Evolutionary conservation across 495 filamentous ascomycete species (phyloP), one percentile per base, ranked within the genome.

Genomic region (Chlorociboria aeruginascens): DNA sequence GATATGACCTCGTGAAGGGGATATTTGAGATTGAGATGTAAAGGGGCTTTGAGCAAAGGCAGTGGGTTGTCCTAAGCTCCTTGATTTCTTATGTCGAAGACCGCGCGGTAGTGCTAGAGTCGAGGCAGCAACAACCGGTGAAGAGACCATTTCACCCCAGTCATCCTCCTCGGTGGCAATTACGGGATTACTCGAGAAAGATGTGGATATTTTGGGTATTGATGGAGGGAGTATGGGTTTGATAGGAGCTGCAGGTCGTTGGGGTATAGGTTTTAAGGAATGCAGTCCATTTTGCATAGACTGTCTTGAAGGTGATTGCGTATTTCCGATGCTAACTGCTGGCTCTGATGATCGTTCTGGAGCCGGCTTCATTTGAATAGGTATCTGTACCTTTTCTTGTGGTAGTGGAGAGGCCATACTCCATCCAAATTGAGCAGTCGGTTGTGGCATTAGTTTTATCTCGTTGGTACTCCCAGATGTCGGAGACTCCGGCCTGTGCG

Each of bases 131-230:
- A 53, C 50, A 6, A 49, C 49, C 28, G 73, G 71, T 1, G 73
- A 74, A 8, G 67, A 65, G 1, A 76, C 63, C 71, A 76, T 73
- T 47, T 76, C 73, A 11, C 73, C 73, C 73, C 73, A 76, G 17
- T 72, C 70, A 48, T 72, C 69, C 6, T 68, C 71, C 11, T 72
- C 65, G n/a, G 66, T 63, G 32, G 29, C 34, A 37, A 30, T 29
- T 41, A 33, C 7, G 35, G 6, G n/a, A 14, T 13, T 7, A 10
- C 17, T 6, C 9, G 47, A 35, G 28, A 13, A 16, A 42, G 11
- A 32, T 31, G 9, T 31, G 14, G 32, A 9, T 10, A 16, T 41
- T 40, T 11, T 32, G 29, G 16, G 13, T 13, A n/a, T 10, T 32
- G 29, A n/a, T n/a, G 13, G 7, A 13, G 46, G 38, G 6, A 20